A percentile compares a stretch with the other conserved stretches of the same genome.
Evolutionary conservation across 2,329 filamentous ascomycete species (phyloP).

Genomic region (Ilyonectria mors-panacis): DNA sequence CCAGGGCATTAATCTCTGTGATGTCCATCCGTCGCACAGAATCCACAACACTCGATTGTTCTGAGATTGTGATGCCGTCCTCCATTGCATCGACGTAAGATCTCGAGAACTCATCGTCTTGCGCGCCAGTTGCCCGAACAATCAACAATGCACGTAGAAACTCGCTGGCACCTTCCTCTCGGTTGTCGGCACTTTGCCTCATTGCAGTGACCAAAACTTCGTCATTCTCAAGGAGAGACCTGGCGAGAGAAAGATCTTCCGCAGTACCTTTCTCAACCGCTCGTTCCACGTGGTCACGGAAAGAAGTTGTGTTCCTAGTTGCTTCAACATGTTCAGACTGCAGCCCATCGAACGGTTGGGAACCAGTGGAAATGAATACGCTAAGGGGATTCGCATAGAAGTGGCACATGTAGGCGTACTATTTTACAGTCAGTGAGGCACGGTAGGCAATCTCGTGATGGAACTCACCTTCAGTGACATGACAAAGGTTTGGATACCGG

Average conservation of each 20-base stretch:
- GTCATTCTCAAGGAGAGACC: conserved; percentile 72
- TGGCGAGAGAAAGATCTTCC: conserved; percentile 59
- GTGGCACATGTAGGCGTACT: conserved; percentile 90
- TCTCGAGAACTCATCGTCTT: conserved; percentile 61
- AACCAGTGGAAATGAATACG: conserved; percentile 65
- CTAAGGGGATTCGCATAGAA: conserved; percentile 86
- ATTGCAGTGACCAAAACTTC: conserved; percentile 65
- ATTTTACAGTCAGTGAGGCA: conserved; percentile 37
- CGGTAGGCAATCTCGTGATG: background rate
- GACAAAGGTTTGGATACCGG: conserved; percentile 81
- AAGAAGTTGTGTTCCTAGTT: conserved; percentile 78
- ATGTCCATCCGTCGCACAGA: conserved; percentile 71
- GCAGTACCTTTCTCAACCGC: conserved; percentile 60
- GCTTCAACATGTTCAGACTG: conserved; percentile 76
- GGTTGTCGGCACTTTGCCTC: conserved; percentile 47
- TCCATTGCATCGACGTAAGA: conserved; percentile 75
- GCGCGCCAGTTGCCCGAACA: conserved; percentile 55
- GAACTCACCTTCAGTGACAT: conserved; percentile 75
- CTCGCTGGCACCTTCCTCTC: conserved; percentile 57
- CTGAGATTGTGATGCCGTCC: conserved; percentile 67
- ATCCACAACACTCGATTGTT: conserved; percentile 68
- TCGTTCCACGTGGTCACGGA: conserved; percentile 68
- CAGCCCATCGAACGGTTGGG: conserved; percentile 53
- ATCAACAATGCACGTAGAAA: conserved; percentile 67
- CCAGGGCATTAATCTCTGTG: conserved; percentile 45